Base-by-base conservation (phyloP, 192 early-diverging fungal genomes). In the Chytriomyces sp. region DNA sequence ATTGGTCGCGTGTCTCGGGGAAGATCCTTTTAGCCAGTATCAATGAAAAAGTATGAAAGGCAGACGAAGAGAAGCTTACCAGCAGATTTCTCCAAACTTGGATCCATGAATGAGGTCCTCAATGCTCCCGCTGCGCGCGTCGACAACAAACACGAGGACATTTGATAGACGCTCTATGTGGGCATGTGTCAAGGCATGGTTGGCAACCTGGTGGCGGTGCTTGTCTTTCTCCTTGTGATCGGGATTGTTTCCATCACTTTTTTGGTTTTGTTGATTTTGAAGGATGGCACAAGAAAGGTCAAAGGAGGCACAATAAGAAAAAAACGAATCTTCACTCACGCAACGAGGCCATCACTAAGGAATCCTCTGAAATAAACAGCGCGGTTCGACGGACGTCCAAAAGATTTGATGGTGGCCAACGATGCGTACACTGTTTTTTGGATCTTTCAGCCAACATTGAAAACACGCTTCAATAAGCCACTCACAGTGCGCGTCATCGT, bases 41-140 rank as follows among this genome's bases (percentile, higher is more conserved):
- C n/a, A n/a, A n/a, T n/a, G n/a, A n/a, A n/a, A n/a, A n/a, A n/a
- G n/a, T n/a, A n/a, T n/a, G 44, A 0, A 44, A 32, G 14, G 26
- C 1, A 22, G 41, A 39, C 19, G 3, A 30, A 37, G 14, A 5
- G n/a, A n/a, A 12, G 36, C 74, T 44, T 49, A 77, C 77, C 77
- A 78, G 58, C 77, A 78, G 2, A 78, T 39, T 52, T 78, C 77
- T n/a, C 77, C 77, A 68, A 78, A 78, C 40, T 63, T 56, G 32
- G 72, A 75, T 54, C 73, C 72, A 55, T 74, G 73, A n/a, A 78
- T 52, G 19, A 75, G 12, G 36, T 78, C 77, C 31, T 70, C 65
- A 22, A 78, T 62, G 36, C 40, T 64, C 17, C 72, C 72, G 31
- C 59, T 64, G 5, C 77, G 57, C 2, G 40, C 73, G 41, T 78